Evolutionary conservation across 805 yeast genomes (phyloP), one percentile per base, ranked within the genome.

Genomic region (Candida ascalaphidarum): DNA sequence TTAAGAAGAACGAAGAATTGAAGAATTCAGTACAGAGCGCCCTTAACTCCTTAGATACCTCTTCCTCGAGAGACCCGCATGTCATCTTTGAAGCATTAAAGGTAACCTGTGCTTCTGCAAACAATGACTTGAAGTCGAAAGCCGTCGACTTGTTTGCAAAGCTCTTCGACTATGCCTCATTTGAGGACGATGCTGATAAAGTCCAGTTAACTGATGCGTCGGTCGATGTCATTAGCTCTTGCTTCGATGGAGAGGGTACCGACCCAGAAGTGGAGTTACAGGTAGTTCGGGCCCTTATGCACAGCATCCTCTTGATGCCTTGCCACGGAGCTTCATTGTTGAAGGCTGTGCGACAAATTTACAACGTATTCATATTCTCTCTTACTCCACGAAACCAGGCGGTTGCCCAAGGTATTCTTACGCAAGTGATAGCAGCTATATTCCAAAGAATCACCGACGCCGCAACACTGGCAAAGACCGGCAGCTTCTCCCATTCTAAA

Each of bases 331-430:
- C 86, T 7, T 74, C 88, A 1, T 62, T 92, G 29, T 62, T 92
- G 36, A 84, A 82, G 47, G 96, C 97, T 0, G 79, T 94, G 21
- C 74, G 97, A 52, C 95, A 84, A 46, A 84, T 89, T 16, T 92
- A 92, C 60, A 88, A 86, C 50, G 82, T 94, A 16, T 94, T 89
- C 46, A 79, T 92, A 23, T 69, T 84, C 31, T 85, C 96, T 0
- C 64, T 81, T 34, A 76, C 81, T 12, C 75, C 89, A 3, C 64
- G 81, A 15, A 89, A 86, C 48, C 98, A 92, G 56, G 82, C 86
- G 1, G 77, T 88, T 34, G 97, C 98, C 0, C 97, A 94, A 60
- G 97, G 95, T 2, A 81, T 92, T 6, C 65, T 92, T 39, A 83
- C 94, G 3, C 99, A 92, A 57, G 81, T 89, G 44, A 84, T 92